These are phyloP conservation scores for Alternaria panax DNA, from an alignment of 2,329 filamentous ascomycete genomes.

Conservation along the genomic window DNA sequence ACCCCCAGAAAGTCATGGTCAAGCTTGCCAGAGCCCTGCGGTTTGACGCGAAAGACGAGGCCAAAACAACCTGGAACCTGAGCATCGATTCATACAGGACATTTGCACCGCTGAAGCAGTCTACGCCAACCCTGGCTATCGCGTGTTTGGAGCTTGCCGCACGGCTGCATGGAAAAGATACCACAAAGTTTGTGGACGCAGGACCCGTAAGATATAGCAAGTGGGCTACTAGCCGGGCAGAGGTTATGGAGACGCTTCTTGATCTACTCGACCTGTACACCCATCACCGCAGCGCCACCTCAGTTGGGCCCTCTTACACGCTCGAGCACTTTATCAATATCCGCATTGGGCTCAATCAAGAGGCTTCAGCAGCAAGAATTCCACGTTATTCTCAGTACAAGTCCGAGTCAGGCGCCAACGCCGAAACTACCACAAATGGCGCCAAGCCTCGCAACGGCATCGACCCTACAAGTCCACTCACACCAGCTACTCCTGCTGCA, in stretches of 20 bases:
- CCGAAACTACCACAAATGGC: constrained; percentile 31
- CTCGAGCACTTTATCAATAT: constrained; percentile 83
- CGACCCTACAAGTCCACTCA: constrained; percentile 43
- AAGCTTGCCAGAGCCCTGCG: constrained; percentile 74
- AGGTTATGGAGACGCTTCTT: constrained; percentile 75
- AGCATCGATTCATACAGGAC: constrained; percentile 92
- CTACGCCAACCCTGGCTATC: constrained; percentile 82
- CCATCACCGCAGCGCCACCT: constrained; percentile 77
- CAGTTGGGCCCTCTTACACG: constrained; percentile 74
- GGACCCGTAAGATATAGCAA: constrained; percentile 56
- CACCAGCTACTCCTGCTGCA: constrained; percentile 55
- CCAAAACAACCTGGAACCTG: constrained; percentile 77
- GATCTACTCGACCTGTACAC: constrained; percentile 94
- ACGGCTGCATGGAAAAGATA: constrained; percentile 66
- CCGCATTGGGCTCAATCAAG: constrained; percentile 85
- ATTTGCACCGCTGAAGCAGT: constrained; percentile 89
- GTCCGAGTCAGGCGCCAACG: constrained; percentile 33
- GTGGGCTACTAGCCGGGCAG: constrained; percentile 55
- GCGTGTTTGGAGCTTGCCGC: constrained; percentile 82
- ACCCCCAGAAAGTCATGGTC: constrained; percentile 83
- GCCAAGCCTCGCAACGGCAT: constrained; percentile 45
- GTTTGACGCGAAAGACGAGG: constrained; percentile 64
- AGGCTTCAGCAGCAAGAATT: constrained; percentile 69
- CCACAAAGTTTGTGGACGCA: constrained; percentile 57
- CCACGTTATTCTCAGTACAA: constrained; percentile 66